Conservation (phyloP, 2,329 filamentous ascomycete genomes). For the Fusarium fujikuroi region DNA sequence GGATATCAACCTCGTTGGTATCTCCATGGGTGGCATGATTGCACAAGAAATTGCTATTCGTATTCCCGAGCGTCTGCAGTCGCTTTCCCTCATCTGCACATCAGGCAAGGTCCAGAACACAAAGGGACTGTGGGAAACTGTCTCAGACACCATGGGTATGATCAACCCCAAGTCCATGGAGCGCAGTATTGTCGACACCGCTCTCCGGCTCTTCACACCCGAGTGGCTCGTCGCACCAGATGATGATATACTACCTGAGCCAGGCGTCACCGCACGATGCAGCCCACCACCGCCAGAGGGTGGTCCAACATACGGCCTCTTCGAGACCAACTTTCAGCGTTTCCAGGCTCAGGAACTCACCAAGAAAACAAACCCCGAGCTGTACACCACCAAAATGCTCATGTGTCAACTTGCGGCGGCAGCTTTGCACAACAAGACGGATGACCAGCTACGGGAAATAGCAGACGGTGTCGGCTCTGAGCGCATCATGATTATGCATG, state of each 20-base stretch:
- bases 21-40: slow-evolving; percentile 93
- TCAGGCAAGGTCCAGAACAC: slow-evolving; percentile 71
- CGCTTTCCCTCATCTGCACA: slow-evolving; percentile 70
- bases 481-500: slow-evolving; percentile 82
- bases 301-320: slow-evolving; percentile 61
- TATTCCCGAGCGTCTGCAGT: slow-evolving; percentile 63
- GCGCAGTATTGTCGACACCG: slow-evolving; percentile 71
- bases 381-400: slow-evolving; percentile 75
- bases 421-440: slow-evolving; percentile 81
- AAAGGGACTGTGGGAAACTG: slow-evolving; percentile 70
- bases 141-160: slow-evolving; percentile 65
- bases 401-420: slow-evolving; percentile 81
- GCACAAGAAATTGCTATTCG: slow-evolving; percentile 78
- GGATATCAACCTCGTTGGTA: slow-evolving; percentile 75
- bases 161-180: slow-evolving; percentile 78
- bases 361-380: slow-evolving; percentile 71
- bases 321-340: slow-evolving; percentile 82
- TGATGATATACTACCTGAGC: slow-evolving; percentile 60
- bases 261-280: slow-evolving; percentile 54
- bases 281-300: slow-evolving; percentile 46
- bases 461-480: slow-evolving; percentile 76
- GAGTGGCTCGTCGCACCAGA: slow-evolving; percentile 73
- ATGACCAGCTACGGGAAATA: slow-evolving; percentile 61
- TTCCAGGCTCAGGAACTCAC: slow-evolving; percentile 82
- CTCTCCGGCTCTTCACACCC: slow-evolving; percentile 72